Base-by-base conservation (phyloP, 371 early-diverging fungal genomes). In the Lichtheimia corymbifera region DNA sequence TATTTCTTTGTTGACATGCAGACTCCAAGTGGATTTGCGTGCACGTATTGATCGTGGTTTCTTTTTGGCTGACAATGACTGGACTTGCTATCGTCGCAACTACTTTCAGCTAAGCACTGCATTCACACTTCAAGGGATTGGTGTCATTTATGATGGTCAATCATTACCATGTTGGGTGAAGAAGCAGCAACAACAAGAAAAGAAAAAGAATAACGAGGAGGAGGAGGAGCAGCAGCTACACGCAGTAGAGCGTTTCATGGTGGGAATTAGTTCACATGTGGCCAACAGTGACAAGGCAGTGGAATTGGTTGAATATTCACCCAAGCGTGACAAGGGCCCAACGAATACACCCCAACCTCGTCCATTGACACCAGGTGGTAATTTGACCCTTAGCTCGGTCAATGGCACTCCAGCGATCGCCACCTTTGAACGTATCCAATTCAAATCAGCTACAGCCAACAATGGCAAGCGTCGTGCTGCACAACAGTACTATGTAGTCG, bases 51-150 rank as follows among this genome's bases (percentile, higher is more conserved):
- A 92, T 62, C 80, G 87, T 52, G 93, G 93, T 2, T 93, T 90
- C 77, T 91, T 91, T 67, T 68, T 89, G 57, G 89, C 91, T 22
- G 84, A 88, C 43, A 86, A 84, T 58, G 87, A 88, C 66, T 96
- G 96, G 96, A 94, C 95, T 1, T 96, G 97, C 70, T 97, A 97
- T 70, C 89, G 97, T 43, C 86, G 97, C 66, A 97, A 97, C 70
- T 97, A 96, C 70, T 95, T 96, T 67, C 94, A 96, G 71, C 79
- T 96, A 40, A 91, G 92, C 60, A 80, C 86, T 50, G 76, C 91
- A 0, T 93, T 94, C 61, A 74, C 74, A 22, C 73, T 90, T 18
- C 66, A 74, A 6, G 83, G 82, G 1, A 35, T 35, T 35, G 35
- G 35, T 35, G 35, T 35, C 35, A 15, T 72, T 71, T 17, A 72